Percentiles rank a stretch among this genome's conserved stretches.
Evolutionary conservation across 108 stramenopile species (phyloP).

Genomic region (Pseudonitzschia multistriata): DNA sequence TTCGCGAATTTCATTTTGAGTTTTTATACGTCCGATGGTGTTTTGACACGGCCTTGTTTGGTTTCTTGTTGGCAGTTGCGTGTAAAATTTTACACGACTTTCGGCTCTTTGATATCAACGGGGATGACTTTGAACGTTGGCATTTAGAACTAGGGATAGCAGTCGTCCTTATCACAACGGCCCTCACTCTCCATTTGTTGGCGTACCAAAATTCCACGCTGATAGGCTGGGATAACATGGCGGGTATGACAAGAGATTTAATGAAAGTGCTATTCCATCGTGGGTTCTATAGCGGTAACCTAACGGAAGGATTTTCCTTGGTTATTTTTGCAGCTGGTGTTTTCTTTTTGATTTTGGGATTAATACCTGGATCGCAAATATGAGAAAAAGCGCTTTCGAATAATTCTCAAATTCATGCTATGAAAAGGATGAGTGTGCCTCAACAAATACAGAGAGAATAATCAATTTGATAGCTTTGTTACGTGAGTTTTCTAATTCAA

Average conservation of each 20-base stretch:
- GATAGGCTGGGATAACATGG: slow-evolving; percentile 8
- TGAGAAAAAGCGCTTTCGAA: not conserved
- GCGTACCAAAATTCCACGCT: not conserved
- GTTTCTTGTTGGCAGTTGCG: slow-evolving; percentile 4
- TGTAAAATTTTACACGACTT: slow-evolving; percentile 5
- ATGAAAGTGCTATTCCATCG: not conserved
- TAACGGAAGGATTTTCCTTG: not conserved
- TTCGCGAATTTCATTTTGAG: slow-evolving; percentile 19
- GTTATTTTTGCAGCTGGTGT: not conserved
- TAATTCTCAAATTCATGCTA: too few species aligned
- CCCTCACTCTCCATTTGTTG: not conserved
- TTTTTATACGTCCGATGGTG: slow-evolving; percentile 16
- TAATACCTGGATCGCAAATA: not conserved
- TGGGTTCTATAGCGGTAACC: not conserved
- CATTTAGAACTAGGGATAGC: slow-evolving; percentile 2
- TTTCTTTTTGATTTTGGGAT: not conserved
- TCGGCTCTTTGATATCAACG: not conserved
- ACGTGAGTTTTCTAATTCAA: too few species aligned
- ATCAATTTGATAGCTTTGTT: too few species aligned
- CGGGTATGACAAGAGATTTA: slow-evolving; percentile 3
- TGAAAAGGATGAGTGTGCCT: too few species aligned
- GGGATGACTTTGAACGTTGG: not conserved
- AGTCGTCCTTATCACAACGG: not conserved
- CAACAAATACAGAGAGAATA: too few species aligned
- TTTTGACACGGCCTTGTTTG: not conserved